These are phyloP conservation scores for Cladorrhinum samala DNA, from an alignment of 495 filamentous ascomycete genomes.

Conservation along the genomic window DNA sequence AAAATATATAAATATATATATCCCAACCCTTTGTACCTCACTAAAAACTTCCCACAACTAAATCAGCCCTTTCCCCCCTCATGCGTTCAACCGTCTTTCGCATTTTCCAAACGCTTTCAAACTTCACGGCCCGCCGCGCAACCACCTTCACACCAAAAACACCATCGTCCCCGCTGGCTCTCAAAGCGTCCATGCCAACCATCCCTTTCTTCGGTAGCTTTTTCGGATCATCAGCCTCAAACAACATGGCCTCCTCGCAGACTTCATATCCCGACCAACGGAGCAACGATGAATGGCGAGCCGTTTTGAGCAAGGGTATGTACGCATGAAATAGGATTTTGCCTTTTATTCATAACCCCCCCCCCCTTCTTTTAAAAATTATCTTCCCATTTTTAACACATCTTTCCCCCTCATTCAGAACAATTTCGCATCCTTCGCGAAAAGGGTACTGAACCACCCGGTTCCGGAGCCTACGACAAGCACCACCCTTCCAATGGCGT, in stretches of 20 bases:
- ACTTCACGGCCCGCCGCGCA: constrained; percentile 29
- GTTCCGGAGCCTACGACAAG: constrained; percentile 78
- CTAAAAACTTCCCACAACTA: not conserved
- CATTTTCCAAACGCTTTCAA: constrained; percentile 37
- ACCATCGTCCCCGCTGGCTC: constrained; percentile 19
- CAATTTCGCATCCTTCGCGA: constrained; percentile 90
- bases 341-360: constrained; percentile 5
- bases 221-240: constrained; percentile 53
- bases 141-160: constrained; percentile 5
- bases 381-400: too few relatives aligned
- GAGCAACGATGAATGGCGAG: constrained; percentile 78
- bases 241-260: constrained; percentile 50
- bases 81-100: constrained; percentile 54
- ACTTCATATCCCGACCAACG: constrained; percentile 68
- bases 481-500: constrained; percentile 68
- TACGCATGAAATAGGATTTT: too few relatives aligned
- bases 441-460: constrained; percentile 81
- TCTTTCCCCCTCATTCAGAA: too few relatives aligned
- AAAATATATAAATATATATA: too few relatives aligned
- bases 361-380: not conserved
- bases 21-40: not conserved
- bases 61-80: not conserved
- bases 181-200: constrained; percentile 51
- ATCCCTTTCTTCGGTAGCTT: constrained; percentile 74
- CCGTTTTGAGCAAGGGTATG: constrained; percentile 69